Evolutionary conservation across 2,329 filamentous ascomycete genomes (phyloP).

Genomic region (Paracoccidioides brasiliensis): DNA sequence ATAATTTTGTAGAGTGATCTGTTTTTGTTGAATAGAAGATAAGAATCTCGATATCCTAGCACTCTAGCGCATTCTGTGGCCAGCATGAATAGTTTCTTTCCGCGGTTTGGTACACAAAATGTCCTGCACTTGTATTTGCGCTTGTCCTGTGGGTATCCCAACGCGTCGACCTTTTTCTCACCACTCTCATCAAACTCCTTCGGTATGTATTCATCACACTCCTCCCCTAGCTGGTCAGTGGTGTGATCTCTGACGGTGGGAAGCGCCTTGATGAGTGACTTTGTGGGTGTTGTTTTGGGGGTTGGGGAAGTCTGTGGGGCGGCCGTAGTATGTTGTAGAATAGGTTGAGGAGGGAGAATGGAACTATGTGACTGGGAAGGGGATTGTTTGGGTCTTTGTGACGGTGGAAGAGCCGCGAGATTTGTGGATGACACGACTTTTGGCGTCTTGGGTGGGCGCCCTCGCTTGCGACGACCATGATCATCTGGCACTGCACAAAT

Average conservation of each 20-base stretch:
- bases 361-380: conserved; percentile 22
- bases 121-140: conserved; percentile 88
- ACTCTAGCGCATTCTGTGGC: conserved; percentile 94
- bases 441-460: conserved; percentile 37
- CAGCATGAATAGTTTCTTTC: conserved; percentile 94
- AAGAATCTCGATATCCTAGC: conserved; percentile 90
- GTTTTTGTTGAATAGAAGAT: conserved; percentile 97
- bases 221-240: conserved; percentile 79
- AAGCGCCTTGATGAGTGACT: conserved; percentile 76
- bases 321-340: conserved; percentile 29
- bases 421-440: conserved; percentile 24
- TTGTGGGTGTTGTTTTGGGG: conserved; percentile 62
- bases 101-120: conserved; percentile 80
- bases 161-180: conserved; percentile 80
- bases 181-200: conserved; percentile 86
- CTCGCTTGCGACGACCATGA: conserved; percentile 36
- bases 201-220: conserved; percentile 87
- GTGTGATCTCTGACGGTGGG: conserved; percentile 95
- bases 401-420: conserved; percentile 16
- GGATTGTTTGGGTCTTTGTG: conserved; percentile 19
- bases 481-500: conserved; percentile 19
- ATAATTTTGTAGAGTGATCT: conserved; percentile 96
- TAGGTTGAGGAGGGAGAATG: conserved; percentile 27
- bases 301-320: conserved; percentile 52
- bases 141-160: conserved; percentile 67